A percentile compares a stretch with the other conserved stretches of the same genome.
phyloP scores from a whole-genome alignment of 2,329 filamentous ascomycete species.

The Pyrenochaeta sp. region DNA sequence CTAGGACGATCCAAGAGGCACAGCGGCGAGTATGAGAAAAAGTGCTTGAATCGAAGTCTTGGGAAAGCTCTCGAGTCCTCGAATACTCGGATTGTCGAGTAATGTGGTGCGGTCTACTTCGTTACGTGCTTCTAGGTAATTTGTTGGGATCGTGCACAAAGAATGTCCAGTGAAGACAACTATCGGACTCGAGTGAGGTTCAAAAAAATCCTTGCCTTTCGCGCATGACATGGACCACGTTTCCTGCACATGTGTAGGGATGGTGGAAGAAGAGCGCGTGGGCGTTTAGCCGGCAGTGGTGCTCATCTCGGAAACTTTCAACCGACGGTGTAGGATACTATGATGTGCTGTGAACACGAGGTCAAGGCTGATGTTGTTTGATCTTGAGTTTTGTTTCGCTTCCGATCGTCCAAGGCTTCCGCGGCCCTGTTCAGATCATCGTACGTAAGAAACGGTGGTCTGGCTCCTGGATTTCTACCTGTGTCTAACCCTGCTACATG shows the following conservation, averaged over 20 bases:
- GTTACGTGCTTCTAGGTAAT: not conserved
- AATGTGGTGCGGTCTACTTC: not conserved
- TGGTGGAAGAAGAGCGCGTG: conserved; percentile 1
- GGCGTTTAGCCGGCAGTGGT: conserved; percentile 35
- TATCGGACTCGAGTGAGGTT: not conserved
- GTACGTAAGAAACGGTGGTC: not conserved
- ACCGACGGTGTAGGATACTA: conserved; percentile 15
- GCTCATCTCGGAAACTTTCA: conserved; percentile 27
- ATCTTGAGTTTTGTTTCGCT: conserved; percentile 19
- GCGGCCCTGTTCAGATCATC: not conserved
- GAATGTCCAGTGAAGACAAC: not conserved
- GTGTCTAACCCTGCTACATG: not conserved
- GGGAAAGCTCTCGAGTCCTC: not conserved
- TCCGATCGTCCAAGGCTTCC: not conserved
- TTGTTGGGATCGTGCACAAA: not conserved
- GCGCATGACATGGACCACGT: not conserved
- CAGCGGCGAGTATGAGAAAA: not conserved
- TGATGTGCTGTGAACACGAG: conserved; percentile 14
- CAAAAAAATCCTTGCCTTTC: not conserved
- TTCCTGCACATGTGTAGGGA: not conserved
- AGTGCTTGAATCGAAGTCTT: not conserved
- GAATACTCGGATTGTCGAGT: not conserved
- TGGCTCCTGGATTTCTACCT: not conserved
- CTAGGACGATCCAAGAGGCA: not conserved
- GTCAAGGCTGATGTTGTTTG: conserved; percentile 12